Evolutionary conservation across 805 yeast species (phyloP).

Genomic region (Candida stauntonica): DNA sequence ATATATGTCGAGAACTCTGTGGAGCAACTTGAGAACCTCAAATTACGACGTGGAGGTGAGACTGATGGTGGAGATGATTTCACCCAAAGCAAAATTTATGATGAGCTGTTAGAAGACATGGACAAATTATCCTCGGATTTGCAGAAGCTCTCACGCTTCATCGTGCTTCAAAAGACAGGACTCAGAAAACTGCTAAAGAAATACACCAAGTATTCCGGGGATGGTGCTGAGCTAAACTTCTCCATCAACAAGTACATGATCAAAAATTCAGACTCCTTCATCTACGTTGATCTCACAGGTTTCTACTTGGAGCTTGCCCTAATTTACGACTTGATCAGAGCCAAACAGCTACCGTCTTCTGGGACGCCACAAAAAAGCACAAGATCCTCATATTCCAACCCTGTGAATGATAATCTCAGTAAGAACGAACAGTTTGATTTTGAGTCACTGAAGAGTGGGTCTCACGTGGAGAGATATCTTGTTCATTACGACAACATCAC

Average conservation of each 20-base stretch:
- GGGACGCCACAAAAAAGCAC: slow-evolving; percentile 3
- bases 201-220: slow-evolving; percentile 43
- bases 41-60: not conserved
- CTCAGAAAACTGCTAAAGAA: slow-evolving; percentile 72
- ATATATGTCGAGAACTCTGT: slow-evolving; percentile 35
- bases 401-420: slow-evolving; percentile 15
- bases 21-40: slow-evolving; percentile 16
- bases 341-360: slow-evolving; percentile 6
- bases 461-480: slow-evolving; percentile 40
- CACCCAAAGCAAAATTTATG: slow-evolving; percentile 5
- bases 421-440: slow-evolving; percentile 33
- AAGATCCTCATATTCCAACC: slow-evolving; percentile 16
- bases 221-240: slow-evolving; percentile 27
- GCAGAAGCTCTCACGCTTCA: slow-evolving; percentile 65
- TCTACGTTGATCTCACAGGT: slow-evolving; percentile 54
- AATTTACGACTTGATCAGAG: slow-evolving; percentile 46
- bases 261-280: slow-evolving; percentile 50
- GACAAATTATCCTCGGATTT: slow-evolving; percentile 44
- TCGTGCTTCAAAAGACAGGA: slow-evolving; percentile 69
- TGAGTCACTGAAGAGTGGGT: slow-evolving; percentile 32
- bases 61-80: slow-evolving; percentile 2
- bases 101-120: slow-evolving; percentile 33
- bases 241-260: slow-evolving; percentile 32
- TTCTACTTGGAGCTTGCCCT: slow-evolving; percentile 57
- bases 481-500: slow-evolving; percentile 57